These are phyloP conservation scores for Phialophora verrucosa DNA, from an alignment of 2,329 filamentous ascomycete genomes.

Conservation along the genomic window DNA sequence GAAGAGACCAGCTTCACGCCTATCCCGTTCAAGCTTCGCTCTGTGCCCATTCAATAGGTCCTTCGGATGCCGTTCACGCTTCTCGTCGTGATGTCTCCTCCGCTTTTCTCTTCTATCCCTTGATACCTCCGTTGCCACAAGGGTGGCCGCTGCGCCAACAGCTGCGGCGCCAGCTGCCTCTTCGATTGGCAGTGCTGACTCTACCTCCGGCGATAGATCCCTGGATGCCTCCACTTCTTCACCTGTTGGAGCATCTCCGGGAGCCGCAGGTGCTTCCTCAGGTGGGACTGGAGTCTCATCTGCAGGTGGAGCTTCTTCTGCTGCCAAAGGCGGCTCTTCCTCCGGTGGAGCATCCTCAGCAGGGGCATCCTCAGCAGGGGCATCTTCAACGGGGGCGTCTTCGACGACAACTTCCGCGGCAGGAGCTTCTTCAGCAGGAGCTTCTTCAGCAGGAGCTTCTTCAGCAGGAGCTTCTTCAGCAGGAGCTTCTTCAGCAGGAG, in stretches of 20 bases:
- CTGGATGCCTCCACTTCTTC: not conserved
- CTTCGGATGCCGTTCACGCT: slow-evolving; percentile 22
- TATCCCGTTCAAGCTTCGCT: slow-evolving; percentile 42
- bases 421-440: too few species aligned
- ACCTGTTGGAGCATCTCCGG: slow-evolving; percentile 35
- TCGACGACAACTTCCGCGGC: too few species aligned
- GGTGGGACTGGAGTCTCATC: slow-evolving; percentile 8
- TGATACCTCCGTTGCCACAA: slow-evolving; percentile 16
- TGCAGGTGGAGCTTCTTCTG: slow-evolving; percentile 7
- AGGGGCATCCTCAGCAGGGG: not conserved
- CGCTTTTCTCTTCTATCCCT: slow-evolving; percentile 29
- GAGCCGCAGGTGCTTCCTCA: slow-evolving; percentile 24
- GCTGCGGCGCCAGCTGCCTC: slow-evolving; percentile 2
- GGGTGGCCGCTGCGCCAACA: slow-evolving; percentile 20
- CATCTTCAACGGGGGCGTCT: too few species aligned
- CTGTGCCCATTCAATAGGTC: slow-evolving; percentile 38
- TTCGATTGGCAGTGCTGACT: not conserved
- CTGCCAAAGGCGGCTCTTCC: not conserved
- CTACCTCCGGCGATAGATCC: not conserved
- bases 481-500: not conserved
- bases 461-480: slow-evolving; percentile 37
- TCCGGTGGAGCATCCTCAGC: slow-evolving; percentile 8
- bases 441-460: not conserved
- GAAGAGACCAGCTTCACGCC: slow-evolving; percentile 45
- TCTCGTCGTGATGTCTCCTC: slow-evolving; percentile 30